These are phyloP conservation scores for Flaveria brownii DNA, from an alignment of 129 eudicot species.

Conservation along the genomic window DNA sequence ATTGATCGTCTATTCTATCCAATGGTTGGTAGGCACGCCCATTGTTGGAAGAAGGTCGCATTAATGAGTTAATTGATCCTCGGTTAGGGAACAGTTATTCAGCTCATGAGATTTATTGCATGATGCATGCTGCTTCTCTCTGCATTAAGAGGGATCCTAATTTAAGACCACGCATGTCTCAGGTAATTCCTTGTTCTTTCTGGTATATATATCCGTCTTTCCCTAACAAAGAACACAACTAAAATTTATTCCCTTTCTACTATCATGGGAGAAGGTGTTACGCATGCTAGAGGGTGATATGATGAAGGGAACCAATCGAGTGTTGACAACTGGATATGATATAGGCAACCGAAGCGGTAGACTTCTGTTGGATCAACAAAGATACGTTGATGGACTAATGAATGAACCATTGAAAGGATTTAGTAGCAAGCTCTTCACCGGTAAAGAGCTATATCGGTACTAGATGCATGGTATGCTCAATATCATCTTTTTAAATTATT, in stretches of 20 bases:
- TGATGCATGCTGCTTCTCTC: conserved; percentile 93
- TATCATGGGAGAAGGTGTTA: conserved; percentile 53
- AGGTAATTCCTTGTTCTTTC: conserved; percentile 43
- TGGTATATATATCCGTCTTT: neutral
- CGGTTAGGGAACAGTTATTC: conserved; percentile 58
- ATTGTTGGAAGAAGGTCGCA: conserved; percentile 64
- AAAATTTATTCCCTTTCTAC: neutral
- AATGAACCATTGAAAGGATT: conserved; percentile 49
- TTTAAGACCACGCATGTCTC: conserved; percentile 93
- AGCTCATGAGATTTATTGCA: conserved; percentile 75
- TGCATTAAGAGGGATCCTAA: conserved; percentile 95
- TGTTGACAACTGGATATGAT: conserved; percentile 57
- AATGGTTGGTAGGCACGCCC: conserved; percentile 71
- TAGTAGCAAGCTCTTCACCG: conserved; percentile 34
- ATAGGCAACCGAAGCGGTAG: conserved; percentile 75
- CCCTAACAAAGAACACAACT: neutral
- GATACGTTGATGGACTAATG: conserved; percentile 27
- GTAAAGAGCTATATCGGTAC: conserved; percentile 12
- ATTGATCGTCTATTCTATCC: neutral
- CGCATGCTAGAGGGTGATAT: conserved; percentile 88
- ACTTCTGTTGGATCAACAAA: conserved; percentile 45
- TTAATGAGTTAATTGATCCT: conserved; percentile 75
- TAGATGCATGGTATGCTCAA: conserved; percentile 15
- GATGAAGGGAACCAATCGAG: conserved; percentile 55
- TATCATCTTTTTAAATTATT: neutral